A percentile compares a stretch with the other conserved stretches of the same genome.
These are phyloP conservation scores for Ascochyta fabae DNA, from an alignment of 2,329 filamentous ascomycete genomes.

Conservation along the genomic window DNA sequence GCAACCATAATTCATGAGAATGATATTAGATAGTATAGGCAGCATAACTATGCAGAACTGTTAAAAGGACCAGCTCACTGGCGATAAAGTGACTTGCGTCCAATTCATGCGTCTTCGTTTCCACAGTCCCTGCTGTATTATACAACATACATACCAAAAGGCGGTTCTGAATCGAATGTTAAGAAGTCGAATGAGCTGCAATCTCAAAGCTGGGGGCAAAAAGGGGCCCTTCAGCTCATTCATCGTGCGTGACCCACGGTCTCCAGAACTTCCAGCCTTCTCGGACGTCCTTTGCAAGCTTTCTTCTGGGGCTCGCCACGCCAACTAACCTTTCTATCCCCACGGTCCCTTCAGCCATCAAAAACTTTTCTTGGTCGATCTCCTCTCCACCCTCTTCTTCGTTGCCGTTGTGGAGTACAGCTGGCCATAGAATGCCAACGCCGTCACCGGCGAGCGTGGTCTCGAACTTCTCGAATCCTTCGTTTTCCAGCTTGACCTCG, in stretches of 20 bases:
- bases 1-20: neutral
- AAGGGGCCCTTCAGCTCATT: constrained; percentile 3
- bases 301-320: constrained; percentile 55
- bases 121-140: constrained; percentile 5
- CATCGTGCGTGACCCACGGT: constrained; percentile 40
- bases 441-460: constrained; percentile 92
- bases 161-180: constrained; percentile 16
- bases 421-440: constrained; percentile 92
- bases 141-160: constrained; percentile 13
- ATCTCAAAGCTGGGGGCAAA: neutral
- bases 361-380: constrained; percentile 87
- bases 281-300: constrained; percentile 39
- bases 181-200: neutral
- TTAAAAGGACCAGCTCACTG: neutral
- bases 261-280: constrained; percentile 53
- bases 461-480: constrained; percentile 82
- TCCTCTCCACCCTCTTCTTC: constrained; percentile 85
- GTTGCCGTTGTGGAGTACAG: constrained; percentile 84
- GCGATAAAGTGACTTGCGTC: constrained; percentile 9
- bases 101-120: constrained; percentile 6
- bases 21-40: constrained; percentile 10
- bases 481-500: constrained; percentile 62
- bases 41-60: neutral
- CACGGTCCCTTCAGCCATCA: constrained; percentile 81
- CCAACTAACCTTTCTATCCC: constrained; percentile 89